A percentile compares a stretch with the other conserved stretches of the same genome.
These are phyloP conservation scores for Tarenaya hassleriana DNA, from an alignment of 345 rosid species.

Conservation along the genomic window DNA sequence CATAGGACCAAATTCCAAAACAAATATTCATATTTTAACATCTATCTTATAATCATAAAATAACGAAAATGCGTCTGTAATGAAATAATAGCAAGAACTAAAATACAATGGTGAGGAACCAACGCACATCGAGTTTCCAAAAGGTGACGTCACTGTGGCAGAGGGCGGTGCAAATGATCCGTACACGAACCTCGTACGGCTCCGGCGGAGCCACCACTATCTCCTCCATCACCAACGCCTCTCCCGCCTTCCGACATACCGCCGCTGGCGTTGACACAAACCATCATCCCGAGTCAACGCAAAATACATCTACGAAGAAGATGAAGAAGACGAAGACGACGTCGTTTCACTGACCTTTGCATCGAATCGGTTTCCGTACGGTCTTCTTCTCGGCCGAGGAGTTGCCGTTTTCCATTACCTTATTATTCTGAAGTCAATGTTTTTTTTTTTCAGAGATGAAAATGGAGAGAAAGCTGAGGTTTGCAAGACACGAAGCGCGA, in stretches of 20 bases:
- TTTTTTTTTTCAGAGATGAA: not conserved
- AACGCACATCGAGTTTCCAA: conserved; percentile 67
- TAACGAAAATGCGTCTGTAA: no score
- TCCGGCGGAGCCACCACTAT: conserved; percentile 66
- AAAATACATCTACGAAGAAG: not conserved
- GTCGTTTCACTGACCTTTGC: conserved; percentile 43
- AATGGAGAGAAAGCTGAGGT: no score
- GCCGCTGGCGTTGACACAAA: no score
- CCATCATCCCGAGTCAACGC: no score
- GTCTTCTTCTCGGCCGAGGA: conserved; percentile 15
- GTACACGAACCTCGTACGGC: conserved; percentile 65
- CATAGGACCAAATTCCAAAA: no score
- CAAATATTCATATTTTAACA: no score
- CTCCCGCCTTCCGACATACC: conserved; percentile 56
- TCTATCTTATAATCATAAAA: no score
- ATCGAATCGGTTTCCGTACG: conserved; percentile 50
- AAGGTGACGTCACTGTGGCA: conserved; percentile 72
- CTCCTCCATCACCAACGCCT: conserved; percentile 72
- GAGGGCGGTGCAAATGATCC: conserved; percentile 65
- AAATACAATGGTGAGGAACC: conserved; percentile 26
- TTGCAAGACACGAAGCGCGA: no score
- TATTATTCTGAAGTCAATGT: no score
- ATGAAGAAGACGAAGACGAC: not conserved
- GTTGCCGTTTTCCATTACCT: conserved; percentile 32
- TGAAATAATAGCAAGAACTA: no score